Conservation (phyloP, 2,329 filamentous ascomycete genomes). For the Fulvia fulva region DNA sequence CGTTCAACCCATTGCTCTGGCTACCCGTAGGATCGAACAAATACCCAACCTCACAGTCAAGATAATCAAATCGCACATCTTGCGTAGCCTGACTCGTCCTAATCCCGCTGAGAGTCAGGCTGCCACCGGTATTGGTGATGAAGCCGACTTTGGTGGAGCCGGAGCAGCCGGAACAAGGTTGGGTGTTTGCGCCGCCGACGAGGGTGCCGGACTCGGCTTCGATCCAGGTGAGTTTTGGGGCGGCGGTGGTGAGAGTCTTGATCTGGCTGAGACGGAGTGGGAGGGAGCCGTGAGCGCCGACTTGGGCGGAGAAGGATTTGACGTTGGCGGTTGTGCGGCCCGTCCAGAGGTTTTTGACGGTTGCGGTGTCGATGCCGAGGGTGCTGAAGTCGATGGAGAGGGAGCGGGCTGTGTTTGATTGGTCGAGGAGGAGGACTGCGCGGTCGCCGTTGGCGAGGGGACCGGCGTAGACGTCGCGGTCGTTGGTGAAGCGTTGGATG, state of each 20-base stretch:
- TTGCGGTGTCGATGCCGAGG: conserved; percentile 35
- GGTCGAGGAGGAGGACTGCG: conserved; percentile 38
- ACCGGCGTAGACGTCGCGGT: conserved; percentile 39
- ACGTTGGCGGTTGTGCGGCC: conserved; percentile 14
- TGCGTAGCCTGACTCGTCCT: conserved; percentile 28
- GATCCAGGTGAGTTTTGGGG: conserved; percentile 28
- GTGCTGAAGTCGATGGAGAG: conserved; percentile 32
- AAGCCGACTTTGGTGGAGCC: conserved; percentile 33
- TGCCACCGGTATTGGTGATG: conserved; percentile 21
- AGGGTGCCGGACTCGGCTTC: conserved; percentile 32
- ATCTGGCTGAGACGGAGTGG: conserved; percentile 36
- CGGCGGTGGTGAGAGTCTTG: conserved; percentile 9
- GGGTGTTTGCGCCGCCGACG: conserved; percentile 28
- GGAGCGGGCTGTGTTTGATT: conserved; percentile 33
- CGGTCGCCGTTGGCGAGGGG: conserved; percentile 34
- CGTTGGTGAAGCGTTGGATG: conserved; percentile 37
- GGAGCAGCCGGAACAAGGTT: conserved; percentile 35
- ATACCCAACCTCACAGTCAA: conserved; percentile 41
- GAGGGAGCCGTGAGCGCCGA: conserved; percentile 30
- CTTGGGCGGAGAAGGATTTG: conserved; percentile 22
- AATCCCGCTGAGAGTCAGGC: conserved; percentile 31
- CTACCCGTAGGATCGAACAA: conserved; percentile 17
- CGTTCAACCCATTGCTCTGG: conserved; percentile 27
- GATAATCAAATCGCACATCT: conserved; percentile 37
- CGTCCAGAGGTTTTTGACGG: conserved; percentile 37